Evolutionary conservation across 192 early-diverging fungal species (phyloP), one percentile per base, ranked within the genome.

Genomic region (Spizellomyces sp.): DNA sequence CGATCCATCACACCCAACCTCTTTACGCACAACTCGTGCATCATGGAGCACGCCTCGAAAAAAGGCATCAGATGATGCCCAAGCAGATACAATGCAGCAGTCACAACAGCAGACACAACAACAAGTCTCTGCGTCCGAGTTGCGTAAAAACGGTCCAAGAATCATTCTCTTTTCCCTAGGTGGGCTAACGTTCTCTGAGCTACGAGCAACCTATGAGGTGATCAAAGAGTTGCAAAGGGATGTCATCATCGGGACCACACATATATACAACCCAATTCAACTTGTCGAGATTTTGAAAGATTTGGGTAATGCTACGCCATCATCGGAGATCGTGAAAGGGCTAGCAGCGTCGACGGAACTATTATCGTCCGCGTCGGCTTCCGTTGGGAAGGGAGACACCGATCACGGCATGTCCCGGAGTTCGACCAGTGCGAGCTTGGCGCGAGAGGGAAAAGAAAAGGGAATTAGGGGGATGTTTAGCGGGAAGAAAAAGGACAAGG

Each of bases 81-180:
- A 54, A 12, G 1, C 50, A 12, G 50, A 54, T n/a, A 19, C 12
- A 54, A n/a, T 19, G 0, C 50, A 54, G 50, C 50, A 54, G 17
- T n/a, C 12, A 54, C 50, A 54, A 54, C 50, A 54, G 50, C 50
- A 54, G 50, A 12, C 12, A 19, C 50, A 54, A 19, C 45, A 17
- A 46, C 42, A 64, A 45, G 63, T 45, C 2, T 71, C 36, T 45
- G 41, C 45, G 21, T 64, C 62, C 5, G 87, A 81, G 44, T 61
- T 82, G 59, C 71, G 71, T 67, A 84, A 74, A 66, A 85, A 75
- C 74, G 84, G 91, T 21, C 79, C 87, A 45, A 71, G 87, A 10
- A 62, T 93, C 15, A 84, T 94, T 58, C 75, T 95, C 7, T 95
- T 95, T 66, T 79, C 94, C 54, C 84, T 91, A 42, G 94, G 94